phyloP scores from a whole-genome alignment of 192 early-diverging fungal species.

The Pilobolus umbonatus region DNA sequence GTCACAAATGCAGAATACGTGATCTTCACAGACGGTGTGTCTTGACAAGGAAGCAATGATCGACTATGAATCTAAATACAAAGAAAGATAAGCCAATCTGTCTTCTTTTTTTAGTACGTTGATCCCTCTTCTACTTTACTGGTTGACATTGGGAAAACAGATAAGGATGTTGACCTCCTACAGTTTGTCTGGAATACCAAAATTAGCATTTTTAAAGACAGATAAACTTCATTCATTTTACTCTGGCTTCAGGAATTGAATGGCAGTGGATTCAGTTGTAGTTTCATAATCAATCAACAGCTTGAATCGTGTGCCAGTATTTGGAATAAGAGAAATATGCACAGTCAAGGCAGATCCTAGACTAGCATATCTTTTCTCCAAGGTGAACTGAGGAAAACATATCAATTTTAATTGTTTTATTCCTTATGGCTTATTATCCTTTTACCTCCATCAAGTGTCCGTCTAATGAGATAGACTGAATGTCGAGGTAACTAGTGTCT shows the following conservation, averaged over 20 bases:
- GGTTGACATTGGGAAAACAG: constrained; percentile 96
- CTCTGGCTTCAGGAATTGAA: constrained; percentile 87
- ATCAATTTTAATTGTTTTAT: neutral
- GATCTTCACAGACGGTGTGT: constrained; percentile 81
- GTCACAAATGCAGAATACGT: constrained; percentile 80
- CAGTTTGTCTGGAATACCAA: constrained; percentile 67
- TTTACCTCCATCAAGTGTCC: constrained; percentile 28
- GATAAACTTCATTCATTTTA: constrained; percentile 11
- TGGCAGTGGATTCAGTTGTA: constrained; percentile 76
- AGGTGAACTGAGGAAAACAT: constrained; percentile 33
- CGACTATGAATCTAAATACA: constrained; percentile 77
- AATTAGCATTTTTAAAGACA: neutral
- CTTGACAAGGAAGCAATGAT: constrained; percentile 86
- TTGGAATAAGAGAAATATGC: constrained; percentile 34
- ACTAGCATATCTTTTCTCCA: constrained; percentile 52
- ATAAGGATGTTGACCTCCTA: constrained; percentile 91
- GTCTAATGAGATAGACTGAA: constrained; percentile 38
- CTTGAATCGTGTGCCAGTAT: constrained; percentile 42
- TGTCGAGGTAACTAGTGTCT: constrained; percentile 63
- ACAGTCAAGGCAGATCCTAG: constrained; percentile 75
- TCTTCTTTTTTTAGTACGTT: neutral
- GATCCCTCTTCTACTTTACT: no score
- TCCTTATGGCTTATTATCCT: neutral
- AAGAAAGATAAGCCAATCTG: neutral
- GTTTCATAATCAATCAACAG: constrained; percentile 75